Base-by-base conservation (phyloP, 371 early-diverging fungal species). In the Mucor mucedo region DNA sequence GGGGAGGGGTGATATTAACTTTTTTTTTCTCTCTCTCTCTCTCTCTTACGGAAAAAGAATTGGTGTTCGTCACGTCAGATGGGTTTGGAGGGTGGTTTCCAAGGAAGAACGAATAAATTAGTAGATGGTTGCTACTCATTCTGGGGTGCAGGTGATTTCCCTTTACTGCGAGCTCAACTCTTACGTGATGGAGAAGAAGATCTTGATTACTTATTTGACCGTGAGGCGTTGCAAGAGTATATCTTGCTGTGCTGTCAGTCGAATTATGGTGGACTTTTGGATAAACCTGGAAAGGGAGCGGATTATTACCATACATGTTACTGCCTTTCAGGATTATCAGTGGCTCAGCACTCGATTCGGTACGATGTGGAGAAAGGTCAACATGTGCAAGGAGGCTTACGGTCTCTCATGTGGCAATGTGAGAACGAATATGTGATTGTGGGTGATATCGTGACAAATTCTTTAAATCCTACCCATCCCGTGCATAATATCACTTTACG, bases 41-140 rank as follows among this genome's bases (percentile, higher is more conserved):
- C 21, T 21, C 21, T 21, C 21, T 21, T 21, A 35, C 8, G 35
- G 3, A 35, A 0, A 8, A 6, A 47, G 47, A 68, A 76, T 57
- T 98, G 98, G 97, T 83, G 91, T 39, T 70, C 72, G 9, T 75
- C 72, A 9, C 79, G 95, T 38, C 98, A 98, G 74, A 91, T 98
- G 93, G 69, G 68, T 14, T 60, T 95, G 29, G 97, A 96, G 77
- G 98, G 98, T 32, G 99, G 99, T 11, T 98, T 98, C 63, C 94
- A 92, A 60, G 99, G 99, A 13, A 83, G 99, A 45, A 91, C 95
- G 2, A 98, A 99, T 77, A 99, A 99, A 71, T 82, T 97, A 1
- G 98, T 98, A 0, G 99, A 99, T 75, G 97, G 97, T 0, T 99
- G 99, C 71, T 99, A 99, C 74, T 91, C 96, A 0, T 96, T 94